These are phyloP conservation scores for Eutypella sp. DNA, from an alignment of 2,329 filamentous ascomycete species.

Conservation along the genomic window DNA sequence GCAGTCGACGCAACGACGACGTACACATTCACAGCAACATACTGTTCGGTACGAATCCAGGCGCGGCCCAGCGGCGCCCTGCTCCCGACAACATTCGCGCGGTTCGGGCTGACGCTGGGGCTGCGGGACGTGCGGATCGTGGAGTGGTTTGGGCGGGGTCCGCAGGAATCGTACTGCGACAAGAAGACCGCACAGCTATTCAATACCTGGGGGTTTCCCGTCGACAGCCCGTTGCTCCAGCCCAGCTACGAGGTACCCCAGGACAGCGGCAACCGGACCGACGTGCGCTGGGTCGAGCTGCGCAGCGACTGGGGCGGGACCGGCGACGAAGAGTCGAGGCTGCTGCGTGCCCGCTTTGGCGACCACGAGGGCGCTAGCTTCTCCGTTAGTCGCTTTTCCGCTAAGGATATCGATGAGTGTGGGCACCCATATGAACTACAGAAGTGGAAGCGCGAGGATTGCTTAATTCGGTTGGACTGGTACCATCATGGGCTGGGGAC, in stretches of 20 bases:
- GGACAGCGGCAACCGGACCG: conserved; percentile 60
- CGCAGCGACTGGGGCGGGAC: conserved; percentile 25
- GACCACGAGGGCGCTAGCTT: conserved; percentile 49
- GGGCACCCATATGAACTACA: conserved; percentile 58
- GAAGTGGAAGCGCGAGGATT: conserved; percentile 42
- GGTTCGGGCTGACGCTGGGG: conserved; percentile 55
- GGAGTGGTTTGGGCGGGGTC: conserved; percentile 64
- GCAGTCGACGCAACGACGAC: conserved; percentile 43
- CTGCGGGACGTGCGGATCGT: conserved; percentile 34
- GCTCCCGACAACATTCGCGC: conserved; percentile 53
- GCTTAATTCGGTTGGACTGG: conserved; percentile 55
- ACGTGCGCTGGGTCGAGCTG: conserved; percentile 56
- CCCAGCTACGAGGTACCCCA: conserved; percentile 64
- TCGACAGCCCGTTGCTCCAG: conserved; percentile 52
- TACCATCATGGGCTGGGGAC: conserved; percentile 59
- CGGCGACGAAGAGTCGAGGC: conserved; percentile 21
- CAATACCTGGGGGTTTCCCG: conserved; percentile 43
- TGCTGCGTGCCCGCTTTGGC: conserved; percentile 42
- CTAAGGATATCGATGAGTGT: conserved; percentile 47
- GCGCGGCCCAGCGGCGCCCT: conserved; percentile 42
- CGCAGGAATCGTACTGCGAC: conserved; percentile 62
- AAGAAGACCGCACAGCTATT: conserved; percentile 57
- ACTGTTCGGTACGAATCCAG: conserved; percentile 45
- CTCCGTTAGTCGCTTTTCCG: conserved; percentile 50
- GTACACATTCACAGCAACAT: conserved; percentile 48